These are phyloP conservation scores for Zygoascus bituminiphila DNA, from an alignment of 805 yeast genomes.

Conservation along the genomic window DNA sequence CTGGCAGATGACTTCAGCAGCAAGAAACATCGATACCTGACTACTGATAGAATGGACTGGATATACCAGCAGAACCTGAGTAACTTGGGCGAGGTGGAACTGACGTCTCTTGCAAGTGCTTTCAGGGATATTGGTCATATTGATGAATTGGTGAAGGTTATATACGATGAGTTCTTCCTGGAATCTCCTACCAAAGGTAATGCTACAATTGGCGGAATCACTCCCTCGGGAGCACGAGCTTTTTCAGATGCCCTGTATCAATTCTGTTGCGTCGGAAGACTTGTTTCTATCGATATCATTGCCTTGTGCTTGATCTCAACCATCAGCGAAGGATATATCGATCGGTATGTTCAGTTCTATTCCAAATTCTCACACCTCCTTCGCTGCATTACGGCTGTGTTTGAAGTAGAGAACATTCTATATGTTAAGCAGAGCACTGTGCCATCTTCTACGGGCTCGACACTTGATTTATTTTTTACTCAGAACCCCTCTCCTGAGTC, in stretches of 20 bases:
- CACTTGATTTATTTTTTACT: not conserved
- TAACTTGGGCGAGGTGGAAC: constrained; percentile 8
- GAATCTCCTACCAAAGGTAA: not conserved
- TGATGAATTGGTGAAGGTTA: constrained; percentile 8
- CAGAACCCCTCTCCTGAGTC: not conserved
- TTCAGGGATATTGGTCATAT: constrained; percentile 9
- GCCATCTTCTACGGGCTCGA: not conserved
- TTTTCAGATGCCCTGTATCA: constrained; percentile 4
- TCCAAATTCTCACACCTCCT: not conserved
- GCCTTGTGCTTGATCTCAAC: constrained; percentile 4
- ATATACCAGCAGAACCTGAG: constrained; percentile 11
- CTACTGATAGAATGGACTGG: constrained; percentile 17
- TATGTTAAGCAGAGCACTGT: not conserved
- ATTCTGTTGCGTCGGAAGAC: not conserved
- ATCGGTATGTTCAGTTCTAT: not conserved
- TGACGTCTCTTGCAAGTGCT: constrained; percentile 11
- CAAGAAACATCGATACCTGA: constrained; percentile 6
- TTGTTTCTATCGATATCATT: constrained; percentile 1
- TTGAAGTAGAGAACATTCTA: not conserved
- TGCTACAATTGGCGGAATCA: not conserved
- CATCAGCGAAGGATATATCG: constrained; percentile 3
- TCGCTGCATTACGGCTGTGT: not conserved
- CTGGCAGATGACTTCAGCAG: not conserved
- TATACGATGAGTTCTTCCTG: not conserved
- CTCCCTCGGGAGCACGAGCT: constrained; percentile 3